Base-by-base conservation (phyloP, 352 stramenopile species). In the Plasmopara halstedii region DNA sequence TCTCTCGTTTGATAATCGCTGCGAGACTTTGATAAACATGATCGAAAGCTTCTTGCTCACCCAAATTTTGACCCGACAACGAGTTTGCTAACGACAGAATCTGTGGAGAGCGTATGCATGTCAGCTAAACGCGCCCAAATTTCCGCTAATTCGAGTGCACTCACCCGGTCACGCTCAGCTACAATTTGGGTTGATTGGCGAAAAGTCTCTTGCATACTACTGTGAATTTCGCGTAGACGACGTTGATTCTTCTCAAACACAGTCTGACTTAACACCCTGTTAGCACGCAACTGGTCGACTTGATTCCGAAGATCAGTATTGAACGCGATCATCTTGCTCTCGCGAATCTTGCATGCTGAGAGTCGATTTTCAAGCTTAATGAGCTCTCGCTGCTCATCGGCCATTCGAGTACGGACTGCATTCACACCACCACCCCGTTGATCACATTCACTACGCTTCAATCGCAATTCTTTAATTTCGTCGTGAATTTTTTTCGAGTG, bases 181-280 rank as follows among this genome's bases (percentile, higher is more conserved):
- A 87, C 76, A 36, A 84, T 78, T 21, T 79, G 64, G 7, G 78
- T 90, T 14, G 75, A 83, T 18, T 70, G 47, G 2, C 64, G 68
- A 46, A 90, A 90, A 36, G 52, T 67, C 23, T 85, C 75, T 45
- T 90, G 78, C 73, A 90, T 88, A 55, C 84, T 71, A 18, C 62
- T 67, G 44, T 90, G 75, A 34, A 90, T 73, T 20, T 90, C 78
- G 2, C 70, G 68, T 5, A 90, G 69, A 31, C 71, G 70, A 17
- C 68, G 71, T 51, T 90, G 78, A 44, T 88, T 80, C 70, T 90
- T 90, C 33, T 87, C 75, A 25, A 88, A 90, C 23, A 85, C 73
- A 25, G 50, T 77, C 48, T 88, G 78, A 26, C 71, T 90, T 27
- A 85, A 46, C 3, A 84, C 62, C 14, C 78, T 70, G 23, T 55